A percentile compares a stretch with the other conserved stretches of the same genome.
Evolutionary conservation across 1,284 basidiomycete genomes (phyloP).

Genomic region (Ceratobasidium sp.): DNA sequence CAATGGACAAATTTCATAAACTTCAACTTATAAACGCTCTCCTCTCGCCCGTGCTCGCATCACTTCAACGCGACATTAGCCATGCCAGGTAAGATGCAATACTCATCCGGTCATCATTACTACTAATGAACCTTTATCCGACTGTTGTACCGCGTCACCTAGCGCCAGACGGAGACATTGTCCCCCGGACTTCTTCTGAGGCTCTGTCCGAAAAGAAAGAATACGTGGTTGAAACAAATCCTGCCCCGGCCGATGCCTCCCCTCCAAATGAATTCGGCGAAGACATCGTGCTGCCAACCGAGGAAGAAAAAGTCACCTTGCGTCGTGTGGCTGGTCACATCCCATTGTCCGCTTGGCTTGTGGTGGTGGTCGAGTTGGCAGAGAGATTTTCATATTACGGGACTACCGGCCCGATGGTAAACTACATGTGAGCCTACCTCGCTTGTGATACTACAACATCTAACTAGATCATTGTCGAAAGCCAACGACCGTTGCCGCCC

Average conservation of each 20-base stretch:
- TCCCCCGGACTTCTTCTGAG: not conserved
- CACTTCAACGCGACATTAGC: no score
- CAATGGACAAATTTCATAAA: not conserved
- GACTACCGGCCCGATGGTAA: conserved; percentile 50
- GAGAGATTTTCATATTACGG: conserved; percentile 54
- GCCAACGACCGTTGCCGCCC: conserved; percentile 48
- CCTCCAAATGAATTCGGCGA: not conserved
- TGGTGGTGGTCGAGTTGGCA: conserved; percentile 51
- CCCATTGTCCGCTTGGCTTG: conserved; percentile 45
- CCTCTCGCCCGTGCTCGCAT: not conserved
- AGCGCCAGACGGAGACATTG: not conserved
- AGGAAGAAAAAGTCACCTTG: conserved; percentile 22
- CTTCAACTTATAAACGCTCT: not conserved
- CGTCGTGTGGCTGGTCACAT: conserved; percentile 40
- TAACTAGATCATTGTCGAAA: not conserved
- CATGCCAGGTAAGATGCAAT: no score
- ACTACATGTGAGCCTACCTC: conserved; percentile 48
- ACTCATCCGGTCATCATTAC: not conserved
- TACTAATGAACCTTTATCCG: not conserved
- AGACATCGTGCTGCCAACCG: conserved; percentile 20
- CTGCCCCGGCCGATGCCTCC: not conserved
- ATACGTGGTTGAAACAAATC: not conserved
- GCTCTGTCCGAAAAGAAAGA: conserved; percentile 6
- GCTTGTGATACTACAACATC: no score
- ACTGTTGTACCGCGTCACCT: not conserved